Base-by-base conservation (phyloP, 2,329 filamentous ascomycete species). In the Fusarium sp. region DNA sequence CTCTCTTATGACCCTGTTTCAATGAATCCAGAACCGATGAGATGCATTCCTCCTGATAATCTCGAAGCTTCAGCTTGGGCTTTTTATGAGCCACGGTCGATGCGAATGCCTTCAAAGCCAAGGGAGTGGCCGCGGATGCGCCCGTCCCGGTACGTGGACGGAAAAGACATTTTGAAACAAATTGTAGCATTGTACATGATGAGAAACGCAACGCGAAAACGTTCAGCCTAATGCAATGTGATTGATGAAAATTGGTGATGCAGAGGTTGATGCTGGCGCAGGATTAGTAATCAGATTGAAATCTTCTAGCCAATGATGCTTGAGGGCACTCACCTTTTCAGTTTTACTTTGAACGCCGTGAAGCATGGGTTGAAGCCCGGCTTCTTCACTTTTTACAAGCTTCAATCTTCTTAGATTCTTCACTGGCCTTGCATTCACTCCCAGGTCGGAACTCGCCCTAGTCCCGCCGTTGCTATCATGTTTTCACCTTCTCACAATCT, bases 21-120 rank as follows among this genome's bases (percentile, higher is more conserved):
- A 97, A 81, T 65, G 95, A 91, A 2, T 87, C 83, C 2, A 97
- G 84, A 4, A 98, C 93, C 0, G 95, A 91, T 78, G 94, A 90
- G 70, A 98, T 97, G 79, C 94, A 97, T 87, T 98, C 95, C 85
- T 97, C 92, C 81, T 98, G 95, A 79, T 98, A 98, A 76, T 93
- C 87, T 75, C 95, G 93, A 47, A 97, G 90, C 65, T 88, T 88
- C 63, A 96, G 72, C 63, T 83, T 82, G 33, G 71, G 76, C 33
- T 47, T 56, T 6, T 70, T 65, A 52, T 68, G 68, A 65, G 68
- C 42, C 29, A 73, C 22, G 10, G 76, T 64, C 18, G 79, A 74
- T 29, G 79, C 76, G 65, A 75, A 79, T 31, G 73, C 69, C 67
- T 70, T 78, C 62, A 69, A 70, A n/a, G 65, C 61, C 54, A 47